Evolutionary conservation across 1,139 yeast genomes (phyloP), one percentile per base, ranked within the genome.

Genomic region (Suhomyces taliae): DNA sequence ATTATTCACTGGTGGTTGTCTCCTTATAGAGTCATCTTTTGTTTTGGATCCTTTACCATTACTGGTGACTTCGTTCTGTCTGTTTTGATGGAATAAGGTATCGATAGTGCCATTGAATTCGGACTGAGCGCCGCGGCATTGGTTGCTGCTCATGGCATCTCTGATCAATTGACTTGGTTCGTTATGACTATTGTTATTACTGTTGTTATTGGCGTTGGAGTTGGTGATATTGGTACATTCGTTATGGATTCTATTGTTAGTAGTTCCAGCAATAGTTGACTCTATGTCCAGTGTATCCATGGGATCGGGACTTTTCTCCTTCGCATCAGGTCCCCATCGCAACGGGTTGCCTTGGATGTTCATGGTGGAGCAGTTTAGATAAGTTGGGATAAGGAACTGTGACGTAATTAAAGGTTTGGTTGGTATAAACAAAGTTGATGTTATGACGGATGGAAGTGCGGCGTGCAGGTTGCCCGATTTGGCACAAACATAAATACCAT

Each of bases 241-340:
- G 35, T 8, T 24, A 15, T 4, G 34, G 37, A 15, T 27, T 27
- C 27, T 14, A 35, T 41, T 15, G 19, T n/a, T 29, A 9, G 15
- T 27, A 2, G 36, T 37, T 2, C 43, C 45, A 4, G 49, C 52
- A 4, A 50, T 50, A 27, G 44, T 48, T 9, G 51, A 48, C 32
- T 48, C 51, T 31, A 50, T 43, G 8, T 50, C 53, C 53, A 50
- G 53, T 6, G 51, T 46, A 19, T 50, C 53, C 39, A 45, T 44
- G 27, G 39, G 4, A 6, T 39, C 33, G 31, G 39, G 27, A 10
- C 35, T 27, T 8, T 38, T 34, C 7, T 11, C 37, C 8, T 27
- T 36, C 7, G n/a, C 29, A 11, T 35, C 34, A n/a, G 12, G 11
- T 9, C 14, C 27, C 41, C 45, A 43, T 38, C 45, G 37, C 39